phyloP scores from a whole-genome alignment of 2,329 filamentous ascomycete species.

The Tolypocladium ophioglossoides region DNA sequence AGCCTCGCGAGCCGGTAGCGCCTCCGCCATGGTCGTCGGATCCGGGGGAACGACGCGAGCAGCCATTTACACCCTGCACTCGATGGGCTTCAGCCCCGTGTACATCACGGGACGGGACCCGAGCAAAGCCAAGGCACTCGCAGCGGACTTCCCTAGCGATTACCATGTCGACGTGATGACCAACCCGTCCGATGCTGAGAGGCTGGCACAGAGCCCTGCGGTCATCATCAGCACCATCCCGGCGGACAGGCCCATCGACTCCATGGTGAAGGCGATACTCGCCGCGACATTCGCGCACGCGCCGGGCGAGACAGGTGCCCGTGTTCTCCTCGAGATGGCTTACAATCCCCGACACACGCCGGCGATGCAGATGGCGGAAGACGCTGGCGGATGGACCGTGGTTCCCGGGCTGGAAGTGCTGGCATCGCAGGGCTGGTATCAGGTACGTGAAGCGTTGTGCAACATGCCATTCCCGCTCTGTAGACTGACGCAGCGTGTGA shows the following conservation, averaged over 20 bases:
- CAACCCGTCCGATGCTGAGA: slow-evolving; percentile 34
- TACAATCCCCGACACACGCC: slow-evolving; percentile 82
- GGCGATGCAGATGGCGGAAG: slow-evolving; percentile 72
- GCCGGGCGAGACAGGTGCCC: slow-evolving; percentile 22
- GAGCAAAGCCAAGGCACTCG: slow-evolving; percentile 56
- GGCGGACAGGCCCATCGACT: slow-evolving; percentile 73
- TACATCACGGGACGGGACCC: slow-evolving; percentile 75
- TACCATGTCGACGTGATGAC: slow-evolving; percentile 61
- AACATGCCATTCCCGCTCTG: background rate
- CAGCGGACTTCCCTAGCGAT: slow-evolving; percentile 58
- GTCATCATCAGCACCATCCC: slow-evolving; percentile 88
- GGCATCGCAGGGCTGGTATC: slow-evolving; percentile 79
- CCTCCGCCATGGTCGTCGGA: slow-evolving; percentile 70
- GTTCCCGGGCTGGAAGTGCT: slow-evolving; percentile 85
- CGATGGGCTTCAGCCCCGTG: slow-evolving; percentile 74
- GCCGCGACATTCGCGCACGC: slow-evolving; percentile 35
- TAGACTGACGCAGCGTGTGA: slow-evolving; percentile 9
- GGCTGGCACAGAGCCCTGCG: slow-evolving; percentile 37
- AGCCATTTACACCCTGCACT: slow-evolving; percentile 78
- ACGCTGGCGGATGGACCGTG: slow-evolving; percentile 63
- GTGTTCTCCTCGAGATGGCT: slow-evolving; percentile 84
- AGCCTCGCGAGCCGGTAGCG: slow-evolving; percentile 18
- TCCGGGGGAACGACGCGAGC: slow-evolving; percentile 87
- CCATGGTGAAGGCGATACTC: slow-evolving; percentile 55
- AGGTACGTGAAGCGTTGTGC: slow-evolving; percentile 41